A percentile compares a stretch with the other conserved stretches of the same genome.
Evolutionary conservation across 257 asterid species (phyloP).

Genomic region (Solanum appendiculatum): DNA sequence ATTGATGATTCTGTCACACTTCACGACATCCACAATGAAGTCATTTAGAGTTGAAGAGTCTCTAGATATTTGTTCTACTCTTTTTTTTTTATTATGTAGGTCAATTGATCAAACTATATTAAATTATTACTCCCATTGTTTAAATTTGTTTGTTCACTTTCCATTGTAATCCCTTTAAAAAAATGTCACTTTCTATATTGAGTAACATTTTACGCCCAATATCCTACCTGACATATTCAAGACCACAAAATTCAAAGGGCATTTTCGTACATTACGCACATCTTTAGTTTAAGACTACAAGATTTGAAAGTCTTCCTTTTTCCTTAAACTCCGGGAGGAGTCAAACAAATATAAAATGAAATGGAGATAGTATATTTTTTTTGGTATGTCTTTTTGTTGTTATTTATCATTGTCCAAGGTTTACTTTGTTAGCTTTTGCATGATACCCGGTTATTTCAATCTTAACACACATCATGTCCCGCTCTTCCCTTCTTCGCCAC

Average conservation of each 20-base stretch:
- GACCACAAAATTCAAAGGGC: not conserved
- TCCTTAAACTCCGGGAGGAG: not conserved
- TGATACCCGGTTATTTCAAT: not conserved
- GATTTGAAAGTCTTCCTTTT: not conserved
- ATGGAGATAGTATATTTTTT: not conserved
- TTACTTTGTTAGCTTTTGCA: not conserved
- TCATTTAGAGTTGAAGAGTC: not conserved
- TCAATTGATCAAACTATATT: not conserved
- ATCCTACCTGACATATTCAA: not conserved
- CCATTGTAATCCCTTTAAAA: not conserved
- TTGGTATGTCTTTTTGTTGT: not conserved
- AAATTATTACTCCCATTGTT: not conserved
- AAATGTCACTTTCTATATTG: not conserved
- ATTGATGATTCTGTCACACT: not conserved
- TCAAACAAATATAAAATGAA: not conserved
- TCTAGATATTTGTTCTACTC: not conserved
- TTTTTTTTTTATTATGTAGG: not conserved
- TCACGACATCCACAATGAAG: not conserved
- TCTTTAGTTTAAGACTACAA: not conserved
- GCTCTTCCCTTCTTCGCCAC: not conserved
- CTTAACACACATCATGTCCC: not conserved
- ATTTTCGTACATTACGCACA: not conserved
- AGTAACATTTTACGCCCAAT: not conserved
- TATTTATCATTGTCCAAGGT: not conserved
- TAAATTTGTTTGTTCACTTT: not conserved